These are phyloP conservation scores for Megacollybia marginata DNA, from an alignment of 768 basidiomycete species.

Conservation along the genomic window DNA sequence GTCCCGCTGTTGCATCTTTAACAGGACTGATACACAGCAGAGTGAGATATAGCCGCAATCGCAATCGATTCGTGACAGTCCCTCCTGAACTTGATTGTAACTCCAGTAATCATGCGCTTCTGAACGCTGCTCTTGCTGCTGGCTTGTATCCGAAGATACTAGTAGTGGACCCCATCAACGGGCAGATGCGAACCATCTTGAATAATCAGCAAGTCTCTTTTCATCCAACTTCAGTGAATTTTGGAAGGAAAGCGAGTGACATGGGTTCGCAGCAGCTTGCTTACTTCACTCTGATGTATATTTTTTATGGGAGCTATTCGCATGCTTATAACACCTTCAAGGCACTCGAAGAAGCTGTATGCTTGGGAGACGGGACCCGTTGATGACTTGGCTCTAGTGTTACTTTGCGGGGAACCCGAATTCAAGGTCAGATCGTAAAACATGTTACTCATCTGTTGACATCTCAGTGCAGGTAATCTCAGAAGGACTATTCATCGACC, in stretches of 20 bases:
- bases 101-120: conserved; percentile 51
- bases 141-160: conserved; percentile 92
- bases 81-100: conserved; percentile 69
- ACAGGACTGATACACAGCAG: conserved; percentile 26
- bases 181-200: conserved; percentile 68
- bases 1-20: background rate
- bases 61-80: conserved; percentile 67
- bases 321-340: conserved; percentile 17
- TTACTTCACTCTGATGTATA: conserved; percentile 87
- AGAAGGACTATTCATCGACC: conserved; percentile 68
- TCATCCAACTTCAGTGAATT: conserved; percentile 92
- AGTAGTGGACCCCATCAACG: conserved; percentile 48
- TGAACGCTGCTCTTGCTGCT: conserved; percentile 78
- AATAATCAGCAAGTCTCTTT: conserved; percentile 76
- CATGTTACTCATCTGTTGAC: background rate
- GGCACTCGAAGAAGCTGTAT: conserved; percentile 92
- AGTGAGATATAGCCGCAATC: conserved; percentile 66
- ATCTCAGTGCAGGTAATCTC: conserved; percentile 52
- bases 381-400: conserved; percentile 72
- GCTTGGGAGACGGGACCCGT: conserved; percentile 91
- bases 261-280: conserved; percentile 68
- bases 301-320: conserved; percentile 1
- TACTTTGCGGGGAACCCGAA: conserved; percentile 88
- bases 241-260: conserved; percentile 56
- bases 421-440: conserved; percentile 48